Percentiles rank a stretch among this genome's conserved stretches.
phyloP scores from a whole-genome alignment of 768 basidiomycete species.

The Mycena galericulata region DNA sequence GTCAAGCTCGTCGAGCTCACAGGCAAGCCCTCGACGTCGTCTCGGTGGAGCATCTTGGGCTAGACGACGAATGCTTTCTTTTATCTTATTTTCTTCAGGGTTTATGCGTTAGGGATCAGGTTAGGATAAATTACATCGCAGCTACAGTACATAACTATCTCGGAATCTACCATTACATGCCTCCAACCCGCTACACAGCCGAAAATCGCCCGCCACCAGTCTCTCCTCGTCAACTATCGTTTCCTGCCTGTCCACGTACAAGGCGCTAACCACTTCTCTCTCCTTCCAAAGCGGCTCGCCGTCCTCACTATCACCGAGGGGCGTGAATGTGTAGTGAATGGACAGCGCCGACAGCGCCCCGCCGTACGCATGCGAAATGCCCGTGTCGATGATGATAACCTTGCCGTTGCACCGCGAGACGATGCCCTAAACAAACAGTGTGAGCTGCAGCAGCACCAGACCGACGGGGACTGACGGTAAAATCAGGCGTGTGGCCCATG shows the following conservation, averaged over 20 bases:
- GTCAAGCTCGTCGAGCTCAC: constrained; percentile 59
- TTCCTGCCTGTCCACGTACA: constrained; percentile 68
- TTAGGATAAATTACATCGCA: too few relatives aligned
- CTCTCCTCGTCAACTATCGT: constrained; percentile 62
- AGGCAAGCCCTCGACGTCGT: constrained; percentile 36
- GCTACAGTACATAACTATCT: too few relatives aligned
- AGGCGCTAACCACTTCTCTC: constrained; percentile 72
- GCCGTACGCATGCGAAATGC: constrained; percentile 95
- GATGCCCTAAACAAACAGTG: constrained; percentile 68
- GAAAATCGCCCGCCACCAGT: constrained; percentile 59
- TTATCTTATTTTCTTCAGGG: too few relatives aligned
- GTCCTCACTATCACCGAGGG: constrained; percentile 52
- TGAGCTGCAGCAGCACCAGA: not conserved
- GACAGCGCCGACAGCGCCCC: constrained; percentile 91
- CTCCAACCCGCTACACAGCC: constrained; percentile 14
- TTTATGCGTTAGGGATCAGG: too few relatives aligned
- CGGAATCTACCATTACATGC: too few relatives aligned
- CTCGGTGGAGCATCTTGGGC: constrained; percentile 22
- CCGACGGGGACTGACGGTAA: constrained; percentile 60
- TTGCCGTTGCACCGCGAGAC: constrained; percentile 91
- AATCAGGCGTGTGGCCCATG: constrained; percentile 97
- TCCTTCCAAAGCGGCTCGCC: constrained; percentile 64
- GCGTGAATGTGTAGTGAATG: constrained; percentile 85
- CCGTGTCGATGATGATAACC: constrained; percentile 96
- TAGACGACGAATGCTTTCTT: not conserved